Base-by-base conservation (phyloP, 2,329 filamentous ascomycete species). In the Fusarium protoensiforme region DNA sequence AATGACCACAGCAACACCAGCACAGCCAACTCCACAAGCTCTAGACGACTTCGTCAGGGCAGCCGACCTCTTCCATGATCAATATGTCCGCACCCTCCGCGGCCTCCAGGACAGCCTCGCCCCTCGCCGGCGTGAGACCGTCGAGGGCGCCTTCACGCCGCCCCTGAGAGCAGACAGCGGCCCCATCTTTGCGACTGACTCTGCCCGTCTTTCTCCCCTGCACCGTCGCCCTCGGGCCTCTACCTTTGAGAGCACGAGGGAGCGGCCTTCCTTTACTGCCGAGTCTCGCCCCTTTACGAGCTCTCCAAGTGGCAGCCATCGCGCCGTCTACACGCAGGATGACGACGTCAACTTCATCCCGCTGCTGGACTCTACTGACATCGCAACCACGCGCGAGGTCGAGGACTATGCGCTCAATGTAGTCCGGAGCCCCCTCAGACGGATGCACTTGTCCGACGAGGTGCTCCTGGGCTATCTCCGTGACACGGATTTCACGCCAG, bases 401-500 rank as follows among this genome's bases (percentile, higher is more conserved):
- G 71, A 71, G 24, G 76, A 75, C 20, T 72, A 78, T 39, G 35
- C 64, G 1, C 60, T 61, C 29, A 65, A 75, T 48, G 56, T 73
- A 38, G 63, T 75, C 59, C 62, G 72, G 13, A 62, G 63, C 8
- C 65, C 63, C 27, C 73, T 80, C 10, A 65, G 68, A 5, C 73
- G 62, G 1, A 72, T 77, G 72, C 61, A 71, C 53, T 83, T 87
- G 57, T 80, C 82, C 1, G 85, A 87, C 71, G 79, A 80, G 8
- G 78, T 81, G 35, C 80, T 88, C 8, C 81, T 88, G 11, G 78
- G 80, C 20, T 83, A 84, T 63, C 76, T 85, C 13, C 77, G 84
- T 29, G 79, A 81, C 13, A 77, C 83, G 27, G 80, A 86, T 4
- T 86, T 88, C 60, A 81, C 83, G 13, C 77, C 79, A 11, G 81